These are phyloP conservation scores for Diphasiastrum complanatum DNA, from an alignment of 83 land plant species.

Conservation along the genomic window DNA sequence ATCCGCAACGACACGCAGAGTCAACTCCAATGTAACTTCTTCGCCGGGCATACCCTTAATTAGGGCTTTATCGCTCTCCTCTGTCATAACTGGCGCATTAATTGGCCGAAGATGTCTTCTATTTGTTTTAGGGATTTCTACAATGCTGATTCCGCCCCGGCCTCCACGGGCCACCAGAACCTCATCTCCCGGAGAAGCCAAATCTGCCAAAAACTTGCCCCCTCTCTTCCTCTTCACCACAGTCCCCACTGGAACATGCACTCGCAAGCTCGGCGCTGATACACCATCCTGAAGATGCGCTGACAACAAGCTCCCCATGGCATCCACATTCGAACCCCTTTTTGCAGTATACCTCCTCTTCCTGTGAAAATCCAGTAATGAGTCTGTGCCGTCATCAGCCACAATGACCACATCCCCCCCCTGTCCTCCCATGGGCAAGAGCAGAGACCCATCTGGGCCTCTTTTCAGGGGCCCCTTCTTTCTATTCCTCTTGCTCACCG, in stretches of 20 bases:
- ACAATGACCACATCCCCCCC: conserved; percentile 87
- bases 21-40: conserved; percentile 82
- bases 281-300: conserved; percentile 61
- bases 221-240: conserved; percentile 87
- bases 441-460: conserved; percentile 74
- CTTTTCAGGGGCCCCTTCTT: conserved; percentile 47
- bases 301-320: conserved; percentile 66
- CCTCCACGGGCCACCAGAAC: conserved; percentile 93
- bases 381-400: conserved; percentile 73
- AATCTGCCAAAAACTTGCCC: conserved; percentile 69
- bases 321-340: conserved; percentile 88
- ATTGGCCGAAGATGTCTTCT: conserved; percentile 45
- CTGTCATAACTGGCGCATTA: conserved; percentile 58
- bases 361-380: conserved; percentile 65
- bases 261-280: conserved; percentile 59
- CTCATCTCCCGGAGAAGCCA: conserved; percentile 75
- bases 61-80: conserved; percentile 80
- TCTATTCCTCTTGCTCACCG: conserved; percentile 36
- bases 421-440: conserved; percentile 89
- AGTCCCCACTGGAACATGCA: conserved; percentile 93
- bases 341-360: conserved; percentile 67
- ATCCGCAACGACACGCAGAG: conserved; percentile 93
- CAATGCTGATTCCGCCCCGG: conserved; percentile 89
- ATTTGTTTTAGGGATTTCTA: conserved; percentile 62
- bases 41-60: conserved; percentile 69